Percentiles rank a stretch among this genome's conserved stretches.
These are phyloP conservation scores for Hypoxylon sp. DNA, from an alignment of 2,329 filamentous ascomycete genomes.

Conservation along the genomic window DNA sequence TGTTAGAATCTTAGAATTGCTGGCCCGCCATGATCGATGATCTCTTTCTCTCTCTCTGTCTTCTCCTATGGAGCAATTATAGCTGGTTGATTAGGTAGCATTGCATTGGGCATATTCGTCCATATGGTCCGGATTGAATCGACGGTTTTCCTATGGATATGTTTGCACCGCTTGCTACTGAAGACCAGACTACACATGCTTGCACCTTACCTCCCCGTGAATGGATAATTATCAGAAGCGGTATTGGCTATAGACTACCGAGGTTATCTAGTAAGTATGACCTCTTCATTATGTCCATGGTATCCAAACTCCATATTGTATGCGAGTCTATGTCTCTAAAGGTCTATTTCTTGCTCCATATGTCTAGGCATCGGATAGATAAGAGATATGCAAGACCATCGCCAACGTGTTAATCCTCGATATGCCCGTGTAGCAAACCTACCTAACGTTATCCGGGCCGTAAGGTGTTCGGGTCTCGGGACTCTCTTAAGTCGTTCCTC, in stretches of 20 bases:
- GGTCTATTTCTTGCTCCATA: neutral
- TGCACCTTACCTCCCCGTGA: neutral
- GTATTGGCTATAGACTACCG: neutral
- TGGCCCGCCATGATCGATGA: slow-evolving; percentile 8
- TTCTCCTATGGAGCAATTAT: slow-evolving; percentile 25
- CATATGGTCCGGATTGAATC: slow-evolving; percentile 19
- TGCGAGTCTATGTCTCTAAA: neutral
- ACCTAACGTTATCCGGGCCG: too few relatives aligned
- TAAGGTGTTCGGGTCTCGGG: neutral
- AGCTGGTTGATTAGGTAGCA: slow-evolving; percentile 17
- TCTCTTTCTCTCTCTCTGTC: slow-evolving; percentile 5
- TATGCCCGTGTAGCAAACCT: too few relatives aligned
- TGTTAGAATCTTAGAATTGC: slow-evolving; percentile 21
- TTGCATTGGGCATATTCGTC: slow-evolving; percentile 24
- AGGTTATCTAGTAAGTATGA: neutral
- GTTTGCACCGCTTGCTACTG: neutral
- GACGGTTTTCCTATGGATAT: slow-evolving; percentile 5
- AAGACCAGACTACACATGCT: neutral
- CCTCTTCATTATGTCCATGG: neutral
- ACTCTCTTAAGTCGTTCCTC: neutral
- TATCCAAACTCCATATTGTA: neutral
- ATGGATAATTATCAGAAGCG: neutral
- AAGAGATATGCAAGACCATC: too few relatives aligned
- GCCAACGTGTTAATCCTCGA: too few relatives aligned
- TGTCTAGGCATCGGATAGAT: too few relatives aligned